Evolutionary conservation across 306 rosid species (phyloP), one percentile per base, ranked within the genome.

Genomic region (Inga oerstediana): DNA sequence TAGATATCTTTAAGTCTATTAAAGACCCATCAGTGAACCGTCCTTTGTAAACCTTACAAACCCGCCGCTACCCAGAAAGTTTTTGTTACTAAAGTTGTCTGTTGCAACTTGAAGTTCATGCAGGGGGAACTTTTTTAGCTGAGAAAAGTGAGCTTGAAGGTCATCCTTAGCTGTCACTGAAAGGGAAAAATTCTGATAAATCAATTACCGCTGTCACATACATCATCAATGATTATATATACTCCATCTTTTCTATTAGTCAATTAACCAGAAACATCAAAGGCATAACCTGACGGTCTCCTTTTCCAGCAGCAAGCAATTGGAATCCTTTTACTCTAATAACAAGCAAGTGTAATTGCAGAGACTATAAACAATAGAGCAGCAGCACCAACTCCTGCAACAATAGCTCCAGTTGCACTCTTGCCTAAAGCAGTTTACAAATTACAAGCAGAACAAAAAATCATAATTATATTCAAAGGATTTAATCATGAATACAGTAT

Each of bases 361-460:
- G 93, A 93, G 76, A 87, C 90, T 62, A 92, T 90, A 86, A 92
- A 91, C 41, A 91, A 85, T 48, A 91, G 86, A 84, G 92, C 93
- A 54, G 91, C 94, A 20, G 91, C 97, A 79, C 91, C 97, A 79
- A 88, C 97, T 83, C 93, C 97, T 82, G 91, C 97, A 52, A 94
- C 94, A 87, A 92, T 91, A 78, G 93, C 87, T 84, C 94, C 93
- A 39, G 90, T 88, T 24, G 84, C 43, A 81, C 80, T 74, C 62
- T 66, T 76, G 72, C 89, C 97, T 92, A 82, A 39, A 81, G 75
- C 59, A 71, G 37, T 80, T 80, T 9, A 43, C 14, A 72, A 16
- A 71, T 80, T 15, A 43, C 9, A 72, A 44, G 30, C 27, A 27
- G 73, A 80, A 44, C 34, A 58, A 35, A 7, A 70, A 70, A 80